Evolutionary conservation across 352 stramenopile genomes (phyloP), one percentile per base, ranked within the genome.

Genomic region (Thraustochytrium striatum): DNA sequence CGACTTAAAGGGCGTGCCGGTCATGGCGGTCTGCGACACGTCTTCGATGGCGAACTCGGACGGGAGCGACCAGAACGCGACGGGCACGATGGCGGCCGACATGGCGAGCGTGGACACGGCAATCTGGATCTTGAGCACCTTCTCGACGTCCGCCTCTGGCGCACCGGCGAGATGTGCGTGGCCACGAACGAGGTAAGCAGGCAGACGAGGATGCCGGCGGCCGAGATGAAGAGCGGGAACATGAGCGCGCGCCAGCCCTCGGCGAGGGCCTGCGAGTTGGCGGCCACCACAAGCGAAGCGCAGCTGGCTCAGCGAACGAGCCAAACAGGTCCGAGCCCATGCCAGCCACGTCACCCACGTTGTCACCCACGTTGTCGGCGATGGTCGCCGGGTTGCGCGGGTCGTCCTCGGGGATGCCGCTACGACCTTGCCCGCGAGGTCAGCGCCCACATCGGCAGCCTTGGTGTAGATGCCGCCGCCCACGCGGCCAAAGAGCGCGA

Each of bases 271-370:
- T 89, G 96, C 83, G 95, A 88, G 44, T 91, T 93, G 78, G 94
- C 96, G 83, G 99, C 97, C 19, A 99, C 94, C 55, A 99, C 88
- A 50, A 93, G 94, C 65, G 65, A 30, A 30, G 96, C 96, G 86
- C 95, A 99, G 61, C 95, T 98, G 28, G 95, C 85, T 98, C 96
- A 47, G 95, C 96, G 82, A 99, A 97, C 82, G 92, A 98, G 83
- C 95, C 96, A 85, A 99, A 99, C 16, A 99, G 90, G 92, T 99
- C 96, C 69, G 94, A 97, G 50, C 96, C 96, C 96, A 99, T 99
- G 87, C 96, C 96, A 57, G 96, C 96, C 65, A 99, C 95, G 87
- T 99, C 96, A 86, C 96, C 96, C 36, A 99, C 96, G 84, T 99
- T 99, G 88, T 99, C 96, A 85, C 96, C 96, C 55, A 99, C 96